These are phyloP conservation scores for Herpetospermum pedunculosum DNA, from an alignment of 306 rosid species.

Conservation along the genomic window DNA sequence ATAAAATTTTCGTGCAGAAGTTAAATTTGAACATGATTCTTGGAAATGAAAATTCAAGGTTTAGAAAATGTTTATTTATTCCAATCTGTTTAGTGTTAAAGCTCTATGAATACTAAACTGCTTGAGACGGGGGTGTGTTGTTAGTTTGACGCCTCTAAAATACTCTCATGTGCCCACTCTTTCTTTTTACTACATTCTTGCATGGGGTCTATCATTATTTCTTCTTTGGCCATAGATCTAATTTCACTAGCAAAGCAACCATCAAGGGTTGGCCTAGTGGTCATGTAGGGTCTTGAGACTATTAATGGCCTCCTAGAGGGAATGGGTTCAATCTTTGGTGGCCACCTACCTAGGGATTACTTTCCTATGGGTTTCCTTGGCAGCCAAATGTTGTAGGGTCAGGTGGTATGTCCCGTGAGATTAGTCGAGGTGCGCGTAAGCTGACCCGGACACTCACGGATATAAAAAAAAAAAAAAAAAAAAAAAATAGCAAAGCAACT, in stretches of 20 bases:
- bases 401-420: no score
- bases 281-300: no score
- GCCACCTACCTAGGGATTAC: no score
- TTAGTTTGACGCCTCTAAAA: not conserved
- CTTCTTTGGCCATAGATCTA: not conserved
- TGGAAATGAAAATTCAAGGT: not conserved
- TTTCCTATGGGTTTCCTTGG: no score
- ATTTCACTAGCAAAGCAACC: not conserved
- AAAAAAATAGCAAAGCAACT: no score
- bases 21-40: not conserved
- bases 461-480: no score
- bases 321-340: no score
- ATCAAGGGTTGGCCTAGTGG: no score
- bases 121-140: not conserved
- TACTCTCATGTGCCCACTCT: not conserved
- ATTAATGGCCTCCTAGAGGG: no score
- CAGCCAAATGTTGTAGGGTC: no score
- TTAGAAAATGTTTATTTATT: not conserved
- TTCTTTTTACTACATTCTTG: not conserved
- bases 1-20: not conserved
- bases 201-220: not conserved
- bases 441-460: no score
- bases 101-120: not conserved
- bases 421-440: no score
- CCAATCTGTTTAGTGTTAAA: not conserved